Percentiles rank a stretch among this genome's conserved stretches.
Evolutionary conservation across 176 grass and related monocot genomes (phyloP).

Genomic region (Paspalum notatum): DNA sequence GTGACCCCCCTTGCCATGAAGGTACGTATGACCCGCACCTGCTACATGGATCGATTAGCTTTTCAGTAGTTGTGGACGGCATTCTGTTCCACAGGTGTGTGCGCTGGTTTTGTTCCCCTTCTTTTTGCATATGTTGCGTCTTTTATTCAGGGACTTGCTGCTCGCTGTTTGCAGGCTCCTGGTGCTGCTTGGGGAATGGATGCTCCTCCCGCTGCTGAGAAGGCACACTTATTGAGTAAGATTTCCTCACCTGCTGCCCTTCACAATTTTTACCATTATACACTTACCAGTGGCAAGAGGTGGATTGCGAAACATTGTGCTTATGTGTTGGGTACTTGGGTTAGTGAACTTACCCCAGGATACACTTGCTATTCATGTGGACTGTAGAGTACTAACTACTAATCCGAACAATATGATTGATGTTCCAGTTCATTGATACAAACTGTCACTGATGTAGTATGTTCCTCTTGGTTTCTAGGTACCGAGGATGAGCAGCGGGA

Average conservation of each 20-base stretch:
- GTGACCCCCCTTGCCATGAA: background rate
- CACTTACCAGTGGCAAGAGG: background rate
- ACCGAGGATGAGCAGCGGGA: background rate
- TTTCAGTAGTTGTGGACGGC: no score
- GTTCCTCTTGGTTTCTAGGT: background rate
- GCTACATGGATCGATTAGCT: no score
- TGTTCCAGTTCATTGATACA: background rate
- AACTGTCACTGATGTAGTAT: background rate
- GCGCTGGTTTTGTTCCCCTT: background rate
- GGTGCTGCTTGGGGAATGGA: background rate
- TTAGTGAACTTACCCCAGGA: background rate
- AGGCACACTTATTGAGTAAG: background rate
- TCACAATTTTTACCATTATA: background rate
- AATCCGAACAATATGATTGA: background rate
- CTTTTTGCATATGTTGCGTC: background rate
- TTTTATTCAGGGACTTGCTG: background rate
- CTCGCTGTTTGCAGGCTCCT: background rate
- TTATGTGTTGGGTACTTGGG: background rate
- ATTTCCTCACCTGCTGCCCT: background rate
- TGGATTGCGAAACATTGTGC: background rate
- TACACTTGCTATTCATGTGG: background rate
- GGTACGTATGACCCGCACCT: slow-evolving; percentile 8
- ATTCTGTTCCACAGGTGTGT: no score
- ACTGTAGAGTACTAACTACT: background rate
- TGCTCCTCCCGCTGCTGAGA: background rate